Conservation (phyloP, 2,329 filamentous ascomycete genomes). For the Emmonsia crescens region DNA sequence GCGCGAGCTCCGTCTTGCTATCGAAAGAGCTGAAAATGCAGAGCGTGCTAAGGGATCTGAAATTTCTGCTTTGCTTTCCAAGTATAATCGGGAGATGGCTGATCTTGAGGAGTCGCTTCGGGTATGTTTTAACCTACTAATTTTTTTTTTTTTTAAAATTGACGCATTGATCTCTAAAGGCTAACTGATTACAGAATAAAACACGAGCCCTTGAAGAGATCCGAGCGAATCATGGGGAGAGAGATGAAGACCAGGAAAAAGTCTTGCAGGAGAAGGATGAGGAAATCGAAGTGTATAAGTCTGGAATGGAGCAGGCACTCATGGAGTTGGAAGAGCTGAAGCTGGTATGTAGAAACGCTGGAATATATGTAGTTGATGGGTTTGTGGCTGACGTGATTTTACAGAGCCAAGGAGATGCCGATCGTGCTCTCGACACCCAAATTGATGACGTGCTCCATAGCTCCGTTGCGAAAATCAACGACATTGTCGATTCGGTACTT, state of each 20-base stretch:
- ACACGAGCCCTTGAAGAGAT: slow-evolving; percentile 75
- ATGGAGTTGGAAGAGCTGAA: slow-evolving; percentile 84
- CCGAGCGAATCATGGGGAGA: slow-evolving; percentile 65
- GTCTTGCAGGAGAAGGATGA: slow-evolving; percentile 89
- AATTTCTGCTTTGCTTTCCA: slow-evolving; percentile 83
- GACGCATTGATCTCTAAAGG: slow-evolving; percentile 9
- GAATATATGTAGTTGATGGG: neutral
- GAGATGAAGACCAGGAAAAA: slow-evolving; percentile 74
- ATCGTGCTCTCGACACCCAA: slow-evolving; percentile 74
- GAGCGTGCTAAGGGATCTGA: slow-evolving; percentile 92
- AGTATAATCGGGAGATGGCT: slow-evolving; percentile 95
- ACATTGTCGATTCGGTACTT: slow-evolving; percentile 92
- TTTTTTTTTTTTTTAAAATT: no score
- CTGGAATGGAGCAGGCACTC: slow-evolving; percentile 91
- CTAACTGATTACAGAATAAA: slow-evolving; percentile 55
- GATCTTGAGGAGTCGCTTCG: slow-evolving; percentile 86
- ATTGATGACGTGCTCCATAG: slow-evolving; percentile 81
- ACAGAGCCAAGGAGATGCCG: slow-evolving; percentile 59
- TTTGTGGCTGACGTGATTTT: neutral
- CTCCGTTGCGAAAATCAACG: slow-evolving; percentile 86
- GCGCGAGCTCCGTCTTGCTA: slow-evolving; percentile 82
- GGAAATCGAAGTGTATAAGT: slow-evolving; percentile 95
- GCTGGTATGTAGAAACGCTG: slow-evolving; percentile 32
- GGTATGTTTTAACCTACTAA: slow-evolving; percentile 20
- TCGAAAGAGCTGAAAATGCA: slow-evolving; percentile 82